These are phyloP conservation scores for Cladophialophora psammophila DNA, from an alignment of 2,329 filamentous ascomycete species.

Conservation along the genomic window DNA sequence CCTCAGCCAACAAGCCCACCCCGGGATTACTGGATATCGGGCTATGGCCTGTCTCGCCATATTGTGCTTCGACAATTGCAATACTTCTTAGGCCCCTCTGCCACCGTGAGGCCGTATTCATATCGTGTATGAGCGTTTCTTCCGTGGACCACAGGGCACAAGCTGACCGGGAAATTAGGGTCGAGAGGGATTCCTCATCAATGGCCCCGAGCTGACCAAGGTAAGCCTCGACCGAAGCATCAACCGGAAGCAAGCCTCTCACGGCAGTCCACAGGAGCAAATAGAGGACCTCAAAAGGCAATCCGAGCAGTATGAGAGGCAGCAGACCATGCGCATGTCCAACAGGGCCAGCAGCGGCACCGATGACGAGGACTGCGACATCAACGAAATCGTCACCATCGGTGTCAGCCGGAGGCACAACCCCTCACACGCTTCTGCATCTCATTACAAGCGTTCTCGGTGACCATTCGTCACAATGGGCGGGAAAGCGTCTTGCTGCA, in stretches of 20 bases:
- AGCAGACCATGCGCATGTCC: constrained; percentile 55
- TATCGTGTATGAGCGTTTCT: constrained; percentile 51
- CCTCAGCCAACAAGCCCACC: constrained; percentile 24
- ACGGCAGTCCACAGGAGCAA: constrained; percentile 50
- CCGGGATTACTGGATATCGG: constrained; percentile 58
- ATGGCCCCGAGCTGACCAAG: constrained; percentile 55
- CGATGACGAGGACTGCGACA: constrained; percentile 37
- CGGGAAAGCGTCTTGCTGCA: constrained; percentile 7
- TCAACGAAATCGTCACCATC: constrained; percentile 40
- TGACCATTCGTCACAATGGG: constrained; percentile 18
- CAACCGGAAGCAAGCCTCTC: constrained; percentile 7
- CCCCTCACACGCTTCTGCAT: constrained; percentile 23
- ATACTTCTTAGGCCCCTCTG: constrained; percentile 57
- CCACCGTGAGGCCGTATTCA: constrained; percentile 56
- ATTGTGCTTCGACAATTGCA: constrained; percentile 58
- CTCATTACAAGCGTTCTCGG: constrained; percentile 30
- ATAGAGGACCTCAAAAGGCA: constrained; percentile 58
- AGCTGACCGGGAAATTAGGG: constrained; percentile 46
- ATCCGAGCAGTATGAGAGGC: constrained; percentile 57
- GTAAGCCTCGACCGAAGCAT: constrained; percentile 42
- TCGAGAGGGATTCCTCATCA: constrained; percentile 58
- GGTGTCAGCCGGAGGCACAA: constrained; percentile 30
- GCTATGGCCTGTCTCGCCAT: constrained; percentile 57
- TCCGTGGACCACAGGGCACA: not conserved
- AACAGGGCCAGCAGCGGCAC: constrained; percentile 25